Conservation (phyloP, 2,329 filamentous ascomycete genomes). For the Neurospora crassa region DNA sequence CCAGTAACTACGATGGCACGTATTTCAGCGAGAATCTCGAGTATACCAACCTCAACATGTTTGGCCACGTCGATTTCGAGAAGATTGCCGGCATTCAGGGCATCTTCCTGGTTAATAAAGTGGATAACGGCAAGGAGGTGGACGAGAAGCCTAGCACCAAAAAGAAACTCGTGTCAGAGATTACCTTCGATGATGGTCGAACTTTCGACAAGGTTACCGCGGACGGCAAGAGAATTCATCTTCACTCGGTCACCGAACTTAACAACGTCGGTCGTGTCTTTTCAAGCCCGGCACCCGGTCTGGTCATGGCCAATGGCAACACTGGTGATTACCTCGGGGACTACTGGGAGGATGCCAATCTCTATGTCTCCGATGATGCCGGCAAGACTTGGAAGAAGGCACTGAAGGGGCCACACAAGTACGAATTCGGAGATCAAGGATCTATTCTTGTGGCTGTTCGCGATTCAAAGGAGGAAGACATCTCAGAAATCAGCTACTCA, state of each 20-base stretch:
- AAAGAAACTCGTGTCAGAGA: slow-evolving; percentile 68
- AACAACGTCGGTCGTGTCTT: slow-evolving; percentile 79
- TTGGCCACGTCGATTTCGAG: slow-evolving; percentile 85
- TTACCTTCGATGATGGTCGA: slow-evolving; percentile 92
- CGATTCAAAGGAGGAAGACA: slow-evolving; percentile 56
- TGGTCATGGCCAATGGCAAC: slow-evolving; percentile 93
- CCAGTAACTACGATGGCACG: slow-evolving; percentile 94
- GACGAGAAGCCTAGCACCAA: slow-evolving; percentile 36
- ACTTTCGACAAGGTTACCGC: slow-evolving; percentile 68
- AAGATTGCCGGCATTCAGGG: slow-evolving; percentile 88
- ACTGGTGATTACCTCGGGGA: slow-evolving; percentile 63
- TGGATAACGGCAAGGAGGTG: slow-evolving; percentile 77
- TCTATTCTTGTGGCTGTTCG: slow-evolving; percentile 76
- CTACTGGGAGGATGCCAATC: slow-evolving; percentile 66
- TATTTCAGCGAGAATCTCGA: slow-evolving; percentile 90
- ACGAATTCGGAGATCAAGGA: slow-evolving; percentile 91
- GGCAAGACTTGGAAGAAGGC: slow-evolving; percentile 74
- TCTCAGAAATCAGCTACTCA: slow-evolving; percentile 60
- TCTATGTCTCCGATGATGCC: slow-evolving; percentile 86
- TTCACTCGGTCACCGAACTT: slow-evolving; percentile 85
- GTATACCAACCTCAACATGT: slow-evolving; percentile 74
- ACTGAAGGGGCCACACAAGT: slow-evolving; percentile 78
- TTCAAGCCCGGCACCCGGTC: slow-evolving; percentile 84
- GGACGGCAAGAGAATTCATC: slow-evolving; percentile 61
- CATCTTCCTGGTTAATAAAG: slow-evolving; percentile 80